Percentiles rank a stretch among this genome's conserved stretches.
Evolutionary conservation across 1,139 yeast genomes (phyloP).

Genomic region (Pneumocystis murina): DNA sequence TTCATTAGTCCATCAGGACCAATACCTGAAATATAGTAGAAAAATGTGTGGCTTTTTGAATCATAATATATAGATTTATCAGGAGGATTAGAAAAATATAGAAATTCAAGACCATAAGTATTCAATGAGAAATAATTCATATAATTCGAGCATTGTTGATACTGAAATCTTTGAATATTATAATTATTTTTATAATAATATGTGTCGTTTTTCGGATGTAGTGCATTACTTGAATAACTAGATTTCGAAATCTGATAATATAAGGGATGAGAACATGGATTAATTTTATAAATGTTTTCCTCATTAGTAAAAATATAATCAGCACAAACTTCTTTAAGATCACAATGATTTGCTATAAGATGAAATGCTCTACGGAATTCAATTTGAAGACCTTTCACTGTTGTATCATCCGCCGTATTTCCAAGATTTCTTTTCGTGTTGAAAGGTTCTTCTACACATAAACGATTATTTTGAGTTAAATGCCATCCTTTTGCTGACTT

Average conservation of each 20-base stretch:
- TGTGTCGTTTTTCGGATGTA: not conserved
- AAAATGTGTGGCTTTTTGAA: not conserved
- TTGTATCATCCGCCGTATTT: slow-evolving; percentile 18
- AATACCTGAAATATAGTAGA: not conserved
- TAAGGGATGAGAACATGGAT: not conserved
- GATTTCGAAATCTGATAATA: slow-evolving; percentile 1
- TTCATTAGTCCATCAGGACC: not conserved
- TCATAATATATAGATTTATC: not conserved
- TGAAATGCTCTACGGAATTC: slow-evolving; percentile 17
- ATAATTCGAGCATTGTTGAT: not conserved
- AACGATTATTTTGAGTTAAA: slow-evolving; percentile 16
- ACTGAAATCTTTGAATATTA: not conserved
- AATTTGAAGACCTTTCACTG: slow-evolving; percentile 17
- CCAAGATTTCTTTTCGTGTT: slow-evolving; percentile 17
- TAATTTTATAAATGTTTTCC: not conserved
- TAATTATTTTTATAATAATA: not conserved
- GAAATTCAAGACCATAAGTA: not conserved
- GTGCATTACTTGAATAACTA: not conserved
- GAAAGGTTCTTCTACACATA: slow-evolving; percentile 19
- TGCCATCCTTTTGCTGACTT: slow-evolving; percentile 18
- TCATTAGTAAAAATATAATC: not conserved
- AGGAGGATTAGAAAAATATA: not conserved
- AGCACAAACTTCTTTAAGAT: not conserved
- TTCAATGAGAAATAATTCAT: not conserved
- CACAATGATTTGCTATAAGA: slow-evolving; percentile 8